Base-by-base conservation (phyloP, 2,329 filamentous ascomycete genomes). In the Tricladium varicosporioides region DNA sequence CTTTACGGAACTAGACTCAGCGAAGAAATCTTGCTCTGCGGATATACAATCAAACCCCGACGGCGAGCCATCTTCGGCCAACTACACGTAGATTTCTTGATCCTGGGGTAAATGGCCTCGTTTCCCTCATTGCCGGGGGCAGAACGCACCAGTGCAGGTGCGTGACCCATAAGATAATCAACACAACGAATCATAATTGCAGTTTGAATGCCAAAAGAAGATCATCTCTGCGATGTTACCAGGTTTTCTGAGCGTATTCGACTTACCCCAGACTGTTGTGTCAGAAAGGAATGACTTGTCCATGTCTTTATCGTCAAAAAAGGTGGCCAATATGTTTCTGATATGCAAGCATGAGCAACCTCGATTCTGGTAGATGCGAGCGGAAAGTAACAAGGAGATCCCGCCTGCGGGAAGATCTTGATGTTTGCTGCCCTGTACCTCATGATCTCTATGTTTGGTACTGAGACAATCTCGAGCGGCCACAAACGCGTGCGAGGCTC, bases 21-120 rank as follows among this genome's bases (percentile, higher is more conserved):
- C 36, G n/a, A 40, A 40, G 36, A 40, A 13, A 40, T 13, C 10
- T 11, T 13, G n/a, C 9, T 27, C 22, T 27, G 22, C 36, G 36
- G n/a, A n/a, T n/a, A 40, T 40, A n/a, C 36, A 58, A 58, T 58
- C n/a, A 42, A 51, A 43, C 18, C 36, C 36, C n/a, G 11, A 40
- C 36, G 11, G 36, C 22, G n/a, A 19, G 8, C 36, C 22, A 44
- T 43, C 48, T 51, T 51, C 42, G 36, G 48, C 13, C 22, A 15
- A 16, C 46, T 15, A 32, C 43, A 46, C 22, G 45, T 46, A 32
- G 19, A 18, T 19, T 10, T 19, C 40, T 33, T n/a, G 31, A 33
- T 33, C 18, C 19, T 46, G 42, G 50, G 40, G 42, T 53, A 53
- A 43, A 53, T 45, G 22, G 43, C 22, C 49, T 46, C 40, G 18